Percentiles rank a stretch among this genome's conserved stretches.
Evolutionary conservation across 2,329 filamentous ascomycete genomes (phyloP).

Genomic region (Aquanectria penicillioides): DNA sequence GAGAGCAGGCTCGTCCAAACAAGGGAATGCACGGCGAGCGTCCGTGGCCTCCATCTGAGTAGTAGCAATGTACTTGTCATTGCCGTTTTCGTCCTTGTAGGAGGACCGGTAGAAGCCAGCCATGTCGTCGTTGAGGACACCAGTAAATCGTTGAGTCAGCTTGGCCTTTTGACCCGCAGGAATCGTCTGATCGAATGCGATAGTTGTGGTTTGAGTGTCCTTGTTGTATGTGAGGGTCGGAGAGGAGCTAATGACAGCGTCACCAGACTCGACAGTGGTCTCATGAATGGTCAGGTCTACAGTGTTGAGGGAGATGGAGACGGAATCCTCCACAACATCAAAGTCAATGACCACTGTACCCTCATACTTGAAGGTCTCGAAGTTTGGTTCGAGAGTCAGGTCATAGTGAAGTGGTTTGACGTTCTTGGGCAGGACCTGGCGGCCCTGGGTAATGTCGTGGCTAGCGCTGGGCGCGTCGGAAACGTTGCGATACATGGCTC

Average conservation of each 20-base stretch:
- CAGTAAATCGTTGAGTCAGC: conserved; percentile 72
- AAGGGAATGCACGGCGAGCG: conserved; percentile 90
- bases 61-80: conserved; percentile 84
- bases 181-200: conserved; percentile 80
- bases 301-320: conserved; percentile 86
- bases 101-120: conserved; percentile 97
- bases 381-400: conserved; percentile 89
- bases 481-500: conserved; percentile 43
- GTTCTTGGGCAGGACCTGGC: conserved; percentile 90
- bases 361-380: conserved; percentile 86
- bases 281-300: conserved; percentile 86
- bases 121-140: conserved; percentile 91
- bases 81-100: conserved; percentile 85
- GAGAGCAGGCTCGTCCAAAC: conserved; percentile 94
- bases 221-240: conserved; percentile 76
- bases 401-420: conserved; percentile 94
- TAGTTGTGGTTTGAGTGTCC: conserved; percentile 81
- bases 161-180: conserved; percentile 79
- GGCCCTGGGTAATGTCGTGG: conserved; percentile 48
- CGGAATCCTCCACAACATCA: conserved; percentile 85
- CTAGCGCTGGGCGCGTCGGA: conserved; percentile 35
- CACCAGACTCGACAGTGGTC: conserved; percentile 56
- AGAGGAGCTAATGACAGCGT: conserved; percentile 53
- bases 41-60: conserved; percentile 98
- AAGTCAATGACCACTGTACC: conserved; percentile 88